Base-by-base conservation (phyloP, 768 basidiomycete species). In the Tulasnella sp. region DNA sequence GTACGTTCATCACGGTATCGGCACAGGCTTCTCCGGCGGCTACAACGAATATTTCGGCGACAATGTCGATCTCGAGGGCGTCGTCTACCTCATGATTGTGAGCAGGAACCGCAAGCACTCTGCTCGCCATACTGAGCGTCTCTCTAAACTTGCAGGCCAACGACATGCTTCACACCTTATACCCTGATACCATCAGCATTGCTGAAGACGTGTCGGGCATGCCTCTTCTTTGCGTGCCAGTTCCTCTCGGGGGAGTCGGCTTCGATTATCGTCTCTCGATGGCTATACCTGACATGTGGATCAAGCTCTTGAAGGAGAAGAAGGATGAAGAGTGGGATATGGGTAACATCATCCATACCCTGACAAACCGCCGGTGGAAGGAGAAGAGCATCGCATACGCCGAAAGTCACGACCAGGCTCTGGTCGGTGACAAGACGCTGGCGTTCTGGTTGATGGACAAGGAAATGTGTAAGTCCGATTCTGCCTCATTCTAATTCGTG, bases 361-460 rank as follows among this genome's bases (percentile, higher is more conserved):
- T 99, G 78, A 95, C 88, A 29, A 97, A 99, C 83, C 87, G 97
- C 75, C 88, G 97, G 45, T 84, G 95, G 80, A 88, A 90, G 31
- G 97, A 99, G 85, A 94, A 90, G 85, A 95, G 93, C 79, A 89
- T 99, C 71, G 93, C 95, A 0, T 92, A 92, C 78, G 96, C 94
- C 72, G 97, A 99, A 84, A 95, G 93, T 80, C 97, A 99, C 79
- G 97, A 99, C 83, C 97, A 99, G 82, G 97, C 97, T 17, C 88
- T 99, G 37, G 97, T 99, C 0, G 97, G 97, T 15, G 97, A 99
- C 85, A 99, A 99, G 86, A 99, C 97, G 2, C 81, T 99, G 67
- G 97, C 97, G 3, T 99, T 99, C 84, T 99, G 97, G 97, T 84
- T 99, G 76, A 99, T 99, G 97, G 97, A 99, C 84, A 97, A 97